These are phyloP conservation scores for Primulina eburnea DNA, from an alignment of 257 asterid species.

Conservation along the genomic window DNA sequence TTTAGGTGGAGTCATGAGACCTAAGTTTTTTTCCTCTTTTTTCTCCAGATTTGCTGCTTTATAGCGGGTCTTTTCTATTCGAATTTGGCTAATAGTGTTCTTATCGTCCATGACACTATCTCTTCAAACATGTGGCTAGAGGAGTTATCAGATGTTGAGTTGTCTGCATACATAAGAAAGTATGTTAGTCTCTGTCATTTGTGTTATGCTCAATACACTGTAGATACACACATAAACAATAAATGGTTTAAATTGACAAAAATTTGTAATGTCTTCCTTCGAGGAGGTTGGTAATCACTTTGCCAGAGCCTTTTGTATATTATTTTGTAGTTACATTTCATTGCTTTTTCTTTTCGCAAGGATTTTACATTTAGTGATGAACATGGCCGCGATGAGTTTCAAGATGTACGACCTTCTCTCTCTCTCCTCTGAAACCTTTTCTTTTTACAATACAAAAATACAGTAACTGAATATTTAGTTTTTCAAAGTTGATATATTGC, in stretches of 20 bases:
- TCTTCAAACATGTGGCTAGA: conserved; percentile 78
- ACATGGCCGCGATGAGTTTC: conserved; percentile 78
- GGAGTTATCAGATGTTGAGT: conserved; percentile 79
- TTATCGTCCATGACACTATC: conserved; percentile 86
- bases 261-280: no score
- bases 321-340: conserved; percentile 11
- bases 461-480: conserved; percentile 12
- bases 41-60: no score
- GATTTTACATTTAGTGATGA: conserved; percentile 60
- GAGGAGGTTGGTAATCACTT: no score
- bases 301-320: no score
- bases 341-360: conserved; percentile 40
- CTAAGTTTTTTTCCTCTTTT: no score
- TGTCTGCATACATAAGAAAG: conserved; percentile 69
- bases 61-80: no score
- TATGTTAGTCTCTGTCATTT: conserved; percentile 33
- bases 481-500: no score
- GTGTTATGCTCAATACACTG: no score
- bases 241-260: no score
- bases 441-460: conserved; percentile 11
- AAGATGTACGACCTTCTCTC: conserved; percentile 60
- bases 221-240: no score
- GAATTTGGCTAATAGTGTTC: conserved; percentile 40
- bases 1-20: no score
- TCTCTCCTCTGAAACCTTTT: background rate